Percentiles rank a stretch among this genome's conserved stretches.
Conservation (phyloP, 345 rosid genomes). For the Aurinia saxatilis region DNA sequence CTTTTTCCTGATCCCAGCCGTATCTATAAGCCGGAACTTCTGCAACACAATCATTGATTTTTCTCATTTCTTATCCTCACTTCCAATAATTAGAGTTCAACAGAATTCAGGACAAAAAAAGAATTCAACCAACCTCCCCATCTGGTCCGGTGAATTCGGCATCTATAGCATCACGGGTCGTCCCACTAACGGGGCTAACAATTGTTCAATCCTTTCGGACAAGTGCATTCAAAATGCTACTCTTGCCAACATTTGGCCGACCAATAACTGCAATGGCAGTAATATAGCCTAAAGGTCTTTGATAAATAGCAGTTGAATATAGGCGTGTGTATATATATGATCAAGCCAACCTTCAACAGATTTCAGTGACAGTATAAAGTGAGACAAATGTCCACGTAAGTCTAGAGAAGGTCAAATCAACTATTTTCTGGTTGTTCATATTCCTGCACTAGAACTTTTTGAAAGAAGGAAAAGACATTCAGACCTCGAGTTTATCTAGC, state of each 20-base stretch:
- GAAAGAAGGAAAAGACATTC: slow-evolving; percentile 8
- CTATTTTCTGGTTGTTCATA: background rate
- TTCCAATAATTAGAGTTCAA: slow-evolving; percentile 2
- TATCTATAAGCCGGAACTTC: slow-evolving; percentile 90
- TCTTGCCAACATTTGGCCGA: slow-evolving; percentile 94
- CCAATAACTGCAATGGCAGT: slow-evolving; percentile 95
- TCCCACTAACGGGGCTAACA: slow-evolving; percentile 96
- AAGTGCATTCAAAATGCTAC: slow-evolving; percentile 96
- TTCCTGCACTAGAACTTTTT: background rate
- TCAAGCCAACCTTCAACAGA: background rate
- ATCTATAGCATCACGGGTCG: slow-evolving; percentile 98
- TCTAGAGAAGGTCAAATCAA: background rate
- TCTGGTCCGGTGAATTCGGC: slow-evolving; percentile 79
- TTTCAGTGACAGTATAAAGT: background rate
- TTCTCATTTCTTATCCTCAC: background rate
- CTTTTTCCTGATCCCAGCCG: slow-evolving; percentile 96
- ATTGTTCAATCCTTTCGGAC: slow-evolving; percentile 93
- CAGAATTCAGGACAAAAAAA: no score
- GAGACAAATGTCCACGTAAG: no score
- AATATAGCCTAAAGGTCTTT: background rate
- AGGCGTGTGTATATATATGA: background rate
- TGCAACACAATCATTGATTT: slow-evolving; percentile 29
- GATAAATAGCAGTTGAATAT: background rate
- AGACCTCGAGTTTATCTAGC: slow-evolving; percentile 60
- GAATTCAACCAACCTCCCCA: slow-evolving; percentile 62